A percentile compares a stretch with the other conserved stretches of the same genome.
Conservation (phyloP, 257 asterid species). For the Echium plantagineum region DNA sequence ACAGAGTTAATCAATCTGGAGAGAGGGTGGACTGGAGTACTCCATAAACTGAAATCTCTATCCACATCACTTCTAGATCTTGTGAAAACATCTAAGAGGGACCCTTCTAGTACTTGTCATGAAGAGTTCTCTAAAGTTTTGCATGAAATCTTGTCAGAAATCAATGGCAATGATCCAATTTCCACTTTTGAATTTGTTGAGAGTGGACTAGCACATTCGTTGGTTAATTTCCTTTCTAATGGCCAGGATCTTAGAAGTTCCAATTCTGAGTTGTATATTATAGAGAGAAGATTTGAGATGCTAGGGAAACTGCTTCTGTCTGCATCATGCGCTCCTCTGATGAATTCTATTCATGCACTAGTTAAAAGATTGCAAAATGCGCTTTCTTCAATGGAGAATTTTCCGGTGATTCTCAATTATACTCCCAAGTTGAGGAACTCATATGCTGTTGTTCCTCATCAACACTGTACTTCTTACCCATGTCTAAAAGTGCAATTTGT, state of each 20-base stretch:
- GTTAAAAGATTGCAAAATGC: slow-evolving; percentile 57
- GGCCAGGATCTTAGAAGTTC: slow-evolving; percentile 28
- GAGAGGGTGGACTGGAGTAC: slow-evolving; percentile 61
- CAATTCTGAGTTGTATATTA: slow-evolving; percentile 11
- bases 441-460: slow-evolving; percentile 64
- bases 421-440: slow-evolving; percentile 44
- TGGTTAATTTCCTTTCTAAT: slow-evolving; percentile 50
- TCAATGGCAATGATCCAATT: slow-evolving; percentile 53
- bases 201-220: slow-evolving; percentile 74
- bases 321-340: slow-evolving; percentile 22
- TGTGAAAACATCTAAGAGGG: slow-evolving; percentile 26
- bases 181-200: slow-evolving; percentile 95
- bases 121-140: slow-evolving; percentile 46
- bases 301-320: slow-evolving; percentile 56
- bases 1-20: slow-evolving; percentile 49
- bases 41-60: slow-evolving; percentile 57
- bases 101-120: slow-evolving; percentile 25
- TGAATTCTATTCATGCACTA: slow-evolving; percentile 37
- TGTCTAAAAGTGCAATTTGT: slow-evolving; percentile 70
- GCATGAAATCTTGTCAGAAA: slow-evolving; percentile 51
- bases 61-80: slow-evolving; percentile 35
- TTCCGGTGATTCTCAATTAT: slow-evolving; percentile 59
- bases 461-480: slow-evolving; percentile 56
- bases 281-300: slow-evolving; percentile 62
- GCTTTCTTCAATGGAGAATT: slow-evolving; percentile 67